phyloP scores from a whole-genome alignment of 257 asterid species.

The Gentiana dahurica region DNA sequence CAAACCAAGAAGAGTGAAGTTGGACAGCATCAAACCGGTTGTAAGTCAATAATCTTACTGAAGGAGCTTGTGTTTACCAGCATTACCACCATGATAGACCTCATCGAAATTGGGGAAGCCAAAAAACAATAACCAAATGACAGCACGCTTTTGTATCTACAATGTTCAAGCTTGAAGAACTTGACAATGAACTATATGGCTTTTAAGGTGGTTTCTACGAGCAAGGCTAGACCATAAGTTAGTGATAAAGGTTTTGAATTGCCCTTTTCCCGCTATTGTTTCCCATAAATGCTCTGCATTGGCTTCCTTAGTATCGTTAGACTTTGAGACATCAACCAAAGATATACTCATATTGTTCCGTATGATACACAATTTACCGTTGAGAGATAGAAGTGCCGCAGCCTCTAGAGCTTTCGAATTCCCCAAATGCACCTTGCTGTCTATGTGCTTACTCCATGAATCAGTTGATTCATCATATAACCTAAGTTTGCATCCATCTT shows the following conservation, averaged over 20 bases:
- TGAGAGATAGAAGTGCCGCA: slow-evolving; percentile 19
- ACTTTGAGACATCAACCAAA: slow-evolving; percentile 20
- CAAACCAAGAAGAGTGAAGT: too few species aligned
- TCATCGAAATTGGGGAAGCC: not conserved
- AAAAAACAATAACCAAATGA: not conserved
- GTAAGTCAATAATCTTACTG: too few species aligned
- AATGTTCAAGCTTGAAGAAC: slow-evolving; percentile 27
- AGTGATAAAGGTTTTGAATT: slow-evolving; percentile 20
- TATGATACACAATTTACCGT: slow-evolving; percentile 20
- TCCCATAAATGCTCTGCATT: slow-evolving; percentile 23
- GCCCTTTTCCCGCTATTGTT: slow-evolving; percentile 24
- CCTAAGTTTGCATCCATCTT: slow-evolving; percentile 25
- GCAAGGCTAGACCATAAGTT: slow-evolving; percentile 23
- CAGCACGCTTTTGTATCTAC: not conserved
- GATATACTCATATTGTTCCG: slow-evolving; percentile 23
- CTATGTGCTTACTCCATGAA: slow-evolving; percentile 26
- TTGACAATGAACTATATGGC: slow-evolving; percentile 24
- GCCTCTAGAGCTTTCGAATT: slow-evolving; percentile 26
- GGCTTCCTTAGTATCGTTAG: slow-evolving; percentile 10
- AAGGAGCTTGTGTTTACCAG: slow-evolving; percentile 6
- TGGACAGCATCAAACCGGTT: too few species aligned
- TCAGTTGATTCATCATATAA: slow-evolving; percentile 20
- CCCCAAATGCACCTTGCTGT: slow-evolving; percentile 23
- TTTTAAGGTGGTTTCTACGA: slow-evolving; percentile 16
- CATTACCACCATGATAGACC: not conserved